A percentile compares a stretch with the other conserved stretches of the same genome.
phyloP scores from a whole-genome alignment of 1,284 basidiomycete genomes.

The Bjerkandera adusta region DNA sequence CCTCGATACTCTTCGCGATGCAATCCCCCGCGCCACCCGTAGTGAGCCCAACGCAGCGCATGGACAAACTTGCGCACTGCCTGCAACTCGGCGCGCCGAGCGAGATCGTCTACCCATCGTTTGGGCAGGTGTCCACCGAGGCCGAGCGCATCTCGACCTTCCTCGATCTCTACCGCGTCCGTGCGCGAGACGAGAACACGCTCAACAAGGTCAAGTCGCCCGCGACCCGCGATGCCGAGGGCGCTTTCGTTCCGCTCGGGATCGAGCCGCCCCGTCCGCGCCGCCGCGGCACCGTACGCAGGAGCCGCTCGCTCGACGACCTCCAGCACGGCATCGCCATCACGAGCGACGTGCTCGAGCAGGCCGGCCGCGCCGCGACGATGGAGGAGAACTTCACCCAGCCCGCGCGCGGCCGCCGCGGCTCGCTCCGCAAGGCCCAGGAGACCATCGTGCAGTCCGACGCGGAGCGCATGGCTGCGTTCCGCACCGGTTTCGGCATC shows the following conservation, averaged over 20 bases:
- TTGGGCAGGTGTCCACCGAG: constrained; percentile 20
- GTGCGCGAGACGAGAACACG: constrained; percentile 13
- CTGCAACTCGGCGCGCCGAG: constrained; percentile 20
- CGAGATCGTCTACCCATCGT: constrained; percentile 24
- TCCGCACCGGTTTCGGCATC: constrained; percentile 21
- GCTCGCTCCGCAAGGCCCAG: constrained; percentile 12
- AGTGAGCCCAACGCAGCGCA: constrained; percentile 16
- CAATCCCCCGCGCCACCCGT: constrained; percentile 8
- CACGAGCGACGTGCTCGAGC: constrained; percentile 5
- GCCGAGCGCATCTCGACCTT: constrained; percentile 24
- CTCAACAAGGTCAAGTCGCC: constrained; percentile 15
- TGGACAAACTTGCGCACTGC: constrained; percentile 27
- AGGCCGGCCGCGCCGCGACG: constrained; percentile 1
- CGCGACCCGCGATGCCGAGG: constrained; percentile 1
- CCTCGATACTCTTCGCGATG: constrained; percentile 7
- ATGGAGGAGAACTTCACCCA: constrained; percentile 1
- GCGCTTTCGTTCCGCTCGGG: constrained; percentile 6
- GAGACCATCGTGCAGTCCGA: constrained; percentile 21
- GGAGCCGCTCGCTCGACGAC: constrained; percentile 25
- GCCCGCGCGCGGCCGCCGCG: not conserved
- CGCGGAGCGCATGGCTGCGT: constrained; percentile 22
- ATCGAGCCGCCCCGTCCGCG: constrained; percentile 6
- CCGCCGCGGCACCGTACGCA: constrained; percentile 12
- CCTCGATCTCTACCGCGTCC: constrained; percentile 29
- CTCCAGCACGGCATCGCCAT: constrained; percentile 16